Evolutionary conservation across 2,329 filamentous ascomycete genomes (phyloP), one percentile per base, ranked within the genome.

Genomic region (Aureobasidium pullulans): DNA sequence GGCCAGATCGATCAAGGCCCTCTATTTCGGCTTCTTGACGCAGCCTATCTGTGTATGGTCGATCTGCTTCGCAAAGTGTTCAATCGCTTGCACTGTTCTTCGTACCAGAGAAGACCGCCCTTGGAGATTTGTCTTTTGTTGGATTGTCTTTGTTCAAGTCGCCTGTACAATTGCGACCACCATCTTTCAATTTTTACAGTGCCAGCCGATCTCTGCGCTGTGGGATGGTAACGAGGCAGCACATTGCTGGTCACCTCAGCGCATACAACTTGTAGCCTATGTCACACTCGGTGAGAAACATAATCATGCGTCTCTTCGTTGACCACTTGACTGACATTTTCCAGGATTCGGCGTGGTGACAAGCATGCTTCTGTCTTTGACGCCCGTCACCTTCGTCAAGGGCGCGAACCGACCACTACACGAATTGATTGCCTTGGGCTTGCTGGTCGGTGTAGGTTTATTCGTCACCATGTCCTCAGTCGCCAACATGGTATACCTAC

Each of bases 401-500:
- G 31, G 39, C 28, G 13, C 29, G 1, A 59, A 50, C 6, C 56
- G 56, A 15, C 29, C 56, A 31, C 11, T 50, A 19, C 46, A 50
- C 28, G 56, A 59, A 5, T 34, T 48, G 34, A 28, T 49, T 4
- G 56, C 56, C 1, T 13, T 49, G 23, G 46, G 56, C n/a, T 5
- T 32, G 3, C 34, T 58, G 36, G 37, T 58, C 43, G 43, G 56
- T 2, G 1, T 58, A 32, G 56, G 56, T 1, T 10, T 58, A 3
- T 48, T 49, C 36, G 8, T 50, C 6, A 59, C 23, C 46, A 50
- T 59, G 37, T 40, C 36, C 28, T 49, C 46, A 11, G 29, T 59
- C 15, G 44, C 47, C 32, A 59, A 59, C 44, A 59, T 50, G 56
- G 32, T 44, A n/a, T 49, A 36, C 10, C 19, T 59, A 37, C 44